phyloP scores from a whole-genome alignment of 2,329 filamentous ascomycete species.

The Diaporthe batatas region DNA sequence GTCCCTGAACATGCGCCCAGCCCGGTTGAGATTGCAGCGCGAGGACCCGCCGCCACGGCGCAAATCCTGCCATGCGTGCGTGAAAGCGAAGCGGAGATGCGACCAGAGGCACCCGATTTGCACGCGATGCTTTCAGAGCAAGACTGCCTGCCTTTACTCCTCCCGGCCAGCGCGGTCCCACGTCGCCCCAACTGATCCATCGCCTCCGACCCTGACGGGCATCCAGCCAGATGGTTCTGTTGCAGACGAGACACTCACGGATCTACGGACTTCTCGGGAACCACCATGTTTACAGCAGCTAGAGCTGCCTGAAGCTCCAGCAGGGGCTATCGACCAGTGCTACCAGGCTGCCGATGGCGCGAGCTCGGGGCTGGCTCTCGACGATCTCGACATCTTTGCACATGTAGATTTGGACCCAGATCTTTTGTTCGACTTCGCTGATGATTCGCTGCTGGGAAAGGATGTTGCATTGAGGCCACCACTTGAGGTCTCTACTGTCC shows the following conservation, averaged over 20 bases:
- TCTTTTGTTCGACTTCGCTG: neutral
- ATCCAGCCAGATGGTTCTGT: neutral
- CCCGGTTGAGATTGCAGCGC: slow-evolving; percentile 51
- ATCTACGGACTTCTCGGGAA: neutral
- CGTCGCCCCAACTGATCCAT: neutral
- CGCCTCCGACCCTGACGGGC: neutral
- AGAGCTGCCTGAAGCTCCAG: neutral
- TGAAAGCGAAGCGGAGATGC: slow-evolving; percentile 69
- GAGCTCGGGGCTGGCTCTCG: neutral
- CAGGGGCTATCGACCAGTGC: neutral
- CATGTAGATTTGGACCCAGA: neutral
- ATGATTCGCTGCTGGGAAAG: neutral
- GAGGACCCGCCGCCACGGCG: slow-evolving; percentile 62
- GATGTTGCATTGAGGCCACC: slow-evolving; percentile 1
- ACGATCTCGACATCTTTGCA: neutral
- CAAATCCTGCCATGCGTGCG: slow-evolving; percentile 70
- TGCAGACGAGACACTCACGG: neutral
- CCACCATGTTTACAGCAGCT: too few species aligned
- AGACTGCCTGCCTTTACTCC: slow-evolving; percentile 63
- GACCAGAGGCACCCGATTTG: slow-evolving; percentile 66
- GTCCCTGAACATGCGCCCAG: slow-evolving; percentile 40
- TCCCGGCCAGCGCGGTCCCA: slow-evolving; percentile 27
- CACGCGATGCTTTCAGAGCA: slow-evolving; percentile 63
- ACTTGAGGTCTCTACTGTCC: neutral
- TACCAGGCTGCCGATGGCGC: neutral